Percentiles rank a stretch among this genome's conserved stretches.
These are phyloP conservation scores for Begonia peltatifolia DNA, from an alignment of 306 rosid genomes.

Conservation along the genomic window DNA sequence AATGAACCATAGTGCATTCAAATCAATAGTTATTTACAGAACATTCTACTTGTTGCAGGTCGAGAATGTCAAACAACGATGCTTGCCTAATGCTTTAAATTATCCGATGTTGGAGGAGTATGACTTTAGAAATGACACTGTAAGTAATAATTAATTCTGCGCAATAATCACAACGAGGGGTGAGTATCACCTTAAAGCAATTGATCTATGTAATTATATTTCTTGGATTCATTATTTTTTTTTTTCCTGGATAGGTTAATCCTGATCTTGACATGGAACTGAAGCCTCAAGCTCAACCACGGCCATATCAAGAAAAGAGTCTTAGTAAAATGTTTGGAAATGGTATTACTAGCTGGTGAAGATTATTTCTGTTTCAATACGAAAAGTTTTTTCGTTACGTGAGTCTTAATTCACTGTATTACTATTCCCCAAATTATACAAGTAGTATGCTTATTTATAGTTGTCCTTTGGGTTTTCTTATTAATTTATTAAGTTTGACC, in stretches of 20 bases:
- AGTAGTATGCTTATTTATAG: no score
- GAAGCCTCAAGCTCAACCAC: constrained; percentile 96
- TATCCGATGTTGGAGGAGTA: constrained; percentile 99
- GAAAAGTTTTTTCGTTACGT: neutral
- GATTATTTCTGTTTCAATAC: constrained; percentile 1
- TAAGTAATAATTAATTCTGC: constrained; percentile 24
- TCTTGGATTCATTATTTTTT: constrained; percentile 6
- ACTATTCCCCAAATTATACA: no score
- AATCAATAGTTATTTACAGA: neutral
- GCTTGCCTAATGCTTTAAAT: constrained; percentile 84
- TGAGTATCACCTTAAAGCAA: neutral
- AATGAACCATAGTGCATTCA: no score
- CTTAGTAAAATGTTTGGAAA: constrained; percentile 99
- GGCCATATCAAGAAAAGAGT: constrained; percentile 97
- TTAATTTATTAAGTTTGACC: no score
- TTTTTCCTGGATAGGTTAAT: constrained; percentile 46
- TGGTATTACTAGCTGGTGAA: constrained; percentile 27
- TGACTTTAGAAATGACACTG: constrained; percentile 93
- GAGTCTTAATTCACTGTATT: no score
- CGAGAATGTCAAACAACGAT: constrained; percentile 92
- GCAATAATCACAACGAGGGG: constrained; percentile 8
- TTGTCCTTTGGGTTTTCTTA: no score
- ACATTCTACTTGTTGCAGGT: constrained; percentile 31
- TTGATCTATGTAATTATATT: constrained; percentile 1
- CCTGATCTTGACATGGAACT: constrained; percentile 93